These are phyloP conservation scores for Endocarpon pusillum DNA, from an alignment of 495 filamentous ascomycete genomes.

Conservation along the genomic window DNA sequence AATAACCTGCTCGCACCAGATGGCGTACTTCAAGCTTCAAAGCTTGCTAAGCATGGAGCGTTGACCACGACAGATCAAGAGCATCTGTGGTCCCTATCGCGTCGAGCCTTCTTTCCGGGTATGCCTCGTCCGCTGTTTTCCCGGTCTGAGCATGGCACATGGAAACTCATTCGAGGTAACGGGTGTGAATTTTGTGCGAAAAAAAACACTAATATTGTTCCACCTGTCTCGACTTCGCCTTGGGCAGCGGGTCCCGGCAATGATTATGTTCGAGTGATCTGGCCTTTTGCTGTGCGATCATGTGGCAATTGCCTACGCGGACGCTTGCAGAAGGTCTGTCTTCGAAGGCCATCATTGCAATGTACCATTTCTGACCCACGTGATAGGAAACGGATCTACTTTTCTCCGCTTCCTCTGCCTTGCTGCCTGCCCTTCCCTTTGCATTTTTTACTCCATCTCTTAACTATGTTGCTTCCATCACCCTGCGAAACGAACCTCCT, in stretches of 20 bases:
- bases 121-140: constrained; percentile 28
- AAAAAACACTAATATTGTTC: constrained; percentile 5
- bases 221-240: constrained; percentile 13
- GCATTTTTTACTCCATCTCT: constrained; percentile 40
- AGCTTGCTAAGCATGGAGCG: constrained; percentile 9
- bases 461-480: constrained; percentile 34
- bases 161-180: constrained; percentile 23
- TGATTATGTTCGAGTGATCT: constrained; percentile 35
- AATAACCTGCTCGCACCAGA: constrained; percentile 19
- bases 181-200: constrained; percentile 28
- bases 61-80: constrained; percentile 21
- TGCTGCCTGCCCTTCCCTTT: constrained; percentile 46
- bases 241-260: constrained; percentile 35
- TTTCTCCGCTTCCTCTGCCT: constrained; percentile 34
- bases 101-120: constrained; percentile 21
- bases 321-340: constrained; percentile 40
- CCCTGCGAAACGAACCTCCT: constrained; percentile 27
- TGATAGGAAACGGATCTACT: constrained; percentile 47
- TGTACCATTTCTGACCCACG: constrained; percentile 3
- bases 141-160: constrained; percentile 29
- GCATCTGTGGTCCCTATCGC: constrained; percentile 27
- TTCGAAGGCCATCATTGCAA: background rate
- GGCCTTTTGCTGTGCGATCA: constrained; percentile 44
- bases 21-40: constrained; percentile 8
- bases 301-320: constrained; percentile 45